Evolutionary conservation across 1,284 basidiomycete genomes (phyloP), one percentile per base, ranked within the genome.

Genomic region (Puccinia novopanici): DNA sequence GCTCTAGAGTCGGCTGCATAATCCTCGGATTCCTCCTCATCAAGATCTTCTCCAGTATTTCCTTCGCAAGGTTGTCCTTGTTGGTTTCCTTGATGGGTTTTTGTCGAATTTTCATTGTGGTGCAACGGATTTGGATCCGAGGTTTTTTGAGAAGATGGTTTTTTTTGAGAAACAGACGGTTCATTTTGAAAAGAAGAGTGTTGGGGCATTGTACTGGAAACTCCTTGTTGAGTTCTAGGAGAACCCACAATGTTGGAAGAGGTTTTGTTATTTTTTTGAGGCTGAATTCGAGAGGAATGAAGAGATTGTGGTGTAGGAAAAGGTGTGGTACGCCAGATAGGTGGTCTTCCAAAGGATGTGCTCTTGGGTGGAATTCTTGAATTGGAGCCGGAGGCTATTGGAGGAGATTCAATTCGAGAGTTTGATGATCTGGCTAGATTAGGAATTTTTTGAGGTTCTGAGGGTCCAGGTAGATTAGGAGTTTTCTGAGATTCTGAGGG

Each of bases 1-100:
- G 67, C 15, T 52, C 67, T 50, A 19, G 67, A 70, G 30, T 70
- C 67, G 22, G 19, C 67, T 2, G 67, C 67, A 48, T 68, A 68
- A 68, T 68, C 65, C 8, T 68, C 42, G 3, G n/a, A n/a, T n/a
- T n/a, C n/a, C n/a, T n/a, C n/a, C n/a, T n/a, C n/a, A n/a, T n/a
- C n/a, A n/a, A n/a, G n/a, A n/a, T n/a, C n/a, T n/a, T n/a, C n/a
- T n/a, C n/a, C n/a, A n/a, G n/a, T n/a, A n/a, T n/a, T n/a, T n/a
- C n/a, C n/a, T 15, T 5, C 4, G 22, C 19, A 50, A 45, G 52
- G 17, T 70, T 22, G 4, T 70, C 67, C 27, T n/a, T 8, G 45
- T 67, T 27, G 8, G 24, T 24, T 27, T 61, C 30, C 5, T 61
- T 27, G 17, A 8, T 17, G 4, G 12, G 19, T 8, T 52, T 52